Evolutionary conservation across 352 stramenopile species (phyloP), one percentile per base, ranked within the genome.

Genomic region (Phytophthora gonapodyides): DNA sequence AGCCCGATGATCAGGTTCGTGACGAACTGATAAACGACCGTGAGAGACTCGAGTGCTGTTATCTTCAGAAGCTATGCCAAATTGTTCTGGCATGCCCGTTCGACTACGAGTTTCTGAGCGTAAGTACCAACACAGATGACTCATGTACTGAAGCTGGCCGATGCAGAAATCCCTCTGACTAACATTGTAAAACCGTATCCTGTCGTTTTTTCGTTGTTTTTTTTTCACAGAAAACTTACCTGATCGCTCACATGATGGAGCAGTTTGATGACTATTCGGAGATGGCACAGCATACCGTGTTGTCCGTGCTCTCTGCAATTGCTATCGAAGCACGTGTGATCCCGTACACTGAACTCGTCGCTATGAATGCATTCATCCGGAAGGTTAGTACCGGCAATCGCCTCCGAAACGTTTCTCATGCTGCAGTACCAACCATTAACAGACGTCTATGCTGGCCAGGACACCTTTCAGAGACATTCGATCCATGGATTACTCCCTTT

Each of bases 251-350:
- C 35, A 62, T 84, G 5, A 64, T 88, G n/a, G 50, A 69, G 33
- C 58, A 69, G 33, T 41, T 88, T 7, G 67, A 87, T 52, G 66
- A 67, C 3, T 77, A 82, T 31, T 64, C 75, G 2, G 75, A 88
- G 10, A 54, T 85, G 31, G 71, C 77, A 3, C 80, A 84, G 37
- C 75, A 79, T 27, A 79, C 66, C 4, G 53, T 88, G 49, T 64
- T 78, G 12, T 87, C 79, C 15, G 77, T 88, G 37, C 64, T 88
- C 0, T 81, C 76, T 41, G 75, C 72, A 15, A 76, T 80, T 31
- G 77, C 79, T 4, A 85, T 88, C 17, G 79, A 88, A 80, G 65
- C 77, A 0, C 71, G 53, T 4, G 64, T 88, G n/a, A 72, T 87
- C 52, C 79, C 77, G n/a, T 84, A 76, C 48, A 61, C 44, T 12